These are phyloP conservation scores for Triangularia setosa DNA, from an alignment of 2,329 filamentous ascomycete genomes.

Conservation along the genomic window DNA sequence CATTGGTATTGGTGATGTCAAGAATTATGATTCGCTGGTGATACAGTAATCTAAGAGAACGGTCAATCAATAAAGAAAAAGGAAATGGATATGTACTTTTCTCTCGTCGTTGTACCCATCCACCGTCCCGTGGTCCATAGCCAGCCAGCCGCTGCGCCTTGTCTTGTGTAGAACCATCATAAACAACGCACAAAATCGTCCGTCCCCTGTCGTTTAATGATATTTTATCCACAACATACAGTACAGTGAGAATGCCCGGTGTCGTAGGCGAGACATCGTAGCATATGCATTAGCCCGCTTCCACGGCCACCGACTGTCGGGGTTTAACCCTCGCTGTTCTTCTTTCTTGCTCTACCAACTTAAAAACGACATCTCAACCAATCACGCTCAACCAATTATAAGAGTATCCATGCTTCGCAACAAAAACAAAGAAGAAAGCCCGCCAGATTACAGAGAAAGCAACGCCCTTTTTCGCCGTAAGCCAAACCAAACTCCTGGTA, in stretches of 20 bases:
- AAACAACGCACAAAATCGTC: neutral
- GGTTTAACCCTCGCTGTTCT: neutral
- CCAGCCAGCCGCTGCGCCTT: neutral
- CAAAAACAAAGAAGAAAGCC: neutral
- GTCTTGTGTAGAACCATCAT: neutral
- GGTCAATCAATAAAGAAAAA: too few relatives aligned
- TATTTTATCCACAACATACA: neutral
- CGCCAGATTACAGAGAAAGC: neutral
- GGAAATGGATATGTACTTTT: neutral
- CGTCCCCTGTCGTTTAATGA: neutral
- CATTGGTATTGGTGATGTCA: too few relatives aligned
- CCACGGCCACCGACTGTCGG: neutral
- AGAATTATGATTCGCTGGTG: too few relatives aligned
- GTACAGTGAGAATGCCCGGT: too few relatives aligned
- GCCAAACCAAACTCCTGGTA: conserved; percentile 5
- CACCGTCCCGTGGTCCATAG: neutral
- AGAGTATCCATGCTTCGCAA: neutral
- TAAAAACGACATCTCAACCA: neutral
- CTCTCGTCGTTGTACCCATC: neutral
- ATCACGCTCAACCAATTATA: neutral
- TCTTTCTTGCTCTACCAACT: neutral
- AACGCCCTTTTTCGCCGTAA: neutral
- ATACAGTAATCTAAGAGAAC: too few relatives aligned
- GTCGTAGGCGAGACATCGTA: too few relatives aligned
- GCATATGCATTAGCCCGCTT: neutral